Base-by-base conservation (phyloP, 352 stramenopile genomes). In the Phytophthora colocasiae region DNA sequence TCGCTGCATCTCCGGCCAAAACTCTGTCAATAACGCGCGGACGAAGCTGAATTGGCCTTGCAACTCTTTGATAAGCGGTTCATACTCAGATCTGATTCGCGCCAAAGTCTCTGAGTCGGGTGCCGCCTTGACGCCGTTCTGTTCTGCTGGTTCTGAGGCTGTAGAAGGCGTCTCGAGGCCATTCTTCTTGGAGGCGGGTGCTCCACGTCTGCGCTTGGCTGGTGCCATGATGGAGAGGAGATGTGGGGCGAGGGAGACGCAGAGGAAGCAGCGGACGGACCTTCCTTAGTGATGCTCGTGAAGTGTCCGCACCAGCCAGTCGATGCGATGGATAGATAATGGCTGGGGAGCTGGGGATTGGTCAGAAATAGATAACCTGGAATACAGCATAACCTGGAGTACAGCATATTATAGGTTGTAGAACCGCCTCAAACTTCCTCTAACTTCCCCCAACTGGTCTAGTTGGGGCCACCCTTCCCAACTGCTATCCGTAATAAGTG, bases 1-100 rank as follows among this genome's bases (percentile, higher is more conserved):
- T 12, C 77, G 77, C 34, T 73, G 73, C 59, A 95, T 71, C 47
- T 89, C 81, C 14, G 69, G 61, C 76, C 78, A 87, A 69, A 95
- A 95, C 65, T 95, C 87, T 40, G 36, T 71, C 46, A 95, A 51
- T 49, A 95, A 68, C 34, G 87, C 82, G 50, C 79, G 80, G 27
- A 93, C 53, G 52, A 88, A 93, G 53, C 62, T 62, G 61, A 83
- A 87, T 53, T 71, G 67, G 34, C 65, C 73, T 36, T 78, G 32
- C 49, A 87, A 63, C 34, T 66, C 52, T 39, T 58, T 19, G 10
- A 81, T 9, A 8, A 87, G 57, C 2, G 56, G 46, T 14, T 53
- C 51, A 55, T 73, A 65, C 60, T 84, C 76, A 27, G 48, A 17
- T 46, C 68, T 49, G 27, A 81, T 19, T 11, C 59, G 61, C 5